Conservation (phyloP, 2,329 filamentous ascomycete genomes). For the Zelopaecilomyces penicillatus region DNA sequence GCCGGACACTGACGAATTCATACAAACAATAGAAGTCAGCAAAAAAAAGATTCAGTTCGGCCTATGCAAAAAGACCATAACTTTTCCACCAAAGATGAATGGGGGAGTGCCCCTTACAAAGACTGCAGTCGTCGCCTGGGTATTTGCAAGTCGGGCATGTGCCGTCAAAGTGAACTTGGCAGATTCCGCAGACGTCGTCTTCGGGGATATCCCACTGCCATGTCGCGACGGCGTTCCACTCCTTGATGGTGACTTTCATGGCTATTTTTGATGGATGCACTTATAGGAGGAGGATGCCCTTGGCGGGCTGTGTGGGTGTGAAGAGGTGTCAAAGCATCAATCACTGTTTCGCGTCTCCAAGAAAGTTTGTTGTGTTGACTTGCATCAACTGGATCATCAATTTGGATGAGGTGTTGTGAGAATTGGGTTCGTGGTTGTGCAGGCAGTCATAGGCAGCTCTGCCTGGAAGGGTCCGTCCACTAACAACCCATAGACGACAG, state of each 20-base stretch:
- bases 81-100: background rate
- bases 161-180: conserved; percentile 93
- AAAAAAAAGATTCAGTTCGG: background rate
- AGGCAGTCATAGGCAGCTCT: no score
- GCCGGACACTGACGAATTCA: conserved; percentile 63
- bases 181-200: conserved; percentile 97
- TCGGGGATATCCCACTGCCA: conserved; percentile 98
- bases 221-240: conserved; percentile 89
- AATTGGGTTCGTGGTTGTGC: no score
- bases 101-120: conserved; percentile 52
- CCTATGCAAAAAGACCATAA: background rate
- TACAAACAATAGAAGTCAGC: background rate
- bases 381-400: no score
- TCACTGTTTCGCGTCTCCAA: no score
- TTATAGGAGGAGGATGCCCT: no score
- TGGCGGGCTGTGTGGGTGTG: no score
- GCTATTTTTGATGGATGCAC: background rate
- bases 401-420: no score
- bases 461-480: no score
- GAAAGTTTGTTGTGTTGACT: no score
- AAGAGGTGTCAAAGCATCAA: no score
- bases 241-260: conserved; percentile 94
- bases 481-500: no score
- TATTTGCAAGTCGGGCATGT: conserved; percentile 98
- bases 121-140: conserved; percentile 88